phyloP scores from a whole-genome alignment of 2,329 filamentous ascomycete species.

The Dactylellina parvicollis region DNA sequence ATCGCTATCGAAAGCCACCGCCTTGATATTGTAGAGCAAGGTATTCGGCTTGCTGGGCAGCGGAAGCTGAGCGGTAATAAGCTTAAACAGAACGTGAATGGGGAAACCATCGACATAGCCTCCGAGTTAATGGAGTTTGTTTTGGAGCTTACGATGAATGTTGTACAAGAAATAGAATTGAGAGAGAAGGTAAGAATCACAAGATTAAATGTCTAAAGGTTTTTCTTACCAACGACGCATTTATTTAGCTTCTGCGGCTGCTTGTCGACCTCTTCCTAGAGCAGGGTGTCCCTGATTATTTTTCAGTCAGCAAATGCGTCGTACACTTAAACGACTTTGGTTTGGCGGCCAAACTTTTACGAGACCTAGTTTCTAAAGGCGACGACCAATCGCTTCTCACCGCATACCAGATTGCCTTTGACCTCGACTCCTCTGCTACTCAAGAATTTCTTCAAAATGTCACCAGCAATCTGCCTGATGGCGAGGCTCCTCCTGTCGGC shows the following conservation, averaged over 20 bases:
- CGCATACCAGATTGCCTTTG: slow-evolving; percentile 97
- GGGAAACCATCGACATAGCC: slow-evolving; percentile 68
- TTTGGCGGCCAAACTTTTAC: slow-evolving; percentile 86
- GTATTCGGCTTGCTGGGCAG: slow-evolving; percentile 83
- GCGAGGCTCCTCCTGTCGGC: slow-evolving; percentile 53
- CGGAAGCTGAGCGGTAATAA: slow-evolving; percentile 70
- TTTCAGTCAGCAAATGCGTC: slow-evolving; percentile 96
- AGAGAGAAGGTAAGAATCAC: slow-evolving; percentile 70
- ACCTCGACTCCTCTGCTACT: slow-evolving; percentile 97
- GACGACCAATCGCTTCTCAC: slow-evolving; percentile 81
- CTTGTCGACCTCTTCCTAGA: slow-evolving; percentile 93
- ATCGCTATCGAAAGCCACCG: slow-evolving; percentile 96
- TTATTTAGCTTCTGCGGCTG: slow-evolving; percentile 80
- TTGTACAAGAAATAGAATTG: slow-evolving; percentile 91
- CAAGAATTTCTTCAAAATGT: slow-evolving; percentile 96
- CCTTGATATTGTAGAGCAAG: slow-evolving; percentile 82
- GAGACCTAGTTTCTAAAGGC: slow-evolving; percentile 80
- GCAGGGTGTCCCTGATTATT: slow-evolving; percentile 95
- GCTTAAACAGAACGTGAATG: slow-evolving; percentile 70
- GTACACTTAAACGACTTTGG: slow-evolving; percentile 93
- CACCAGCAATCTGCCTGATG: slow-evolving; percentile 56
- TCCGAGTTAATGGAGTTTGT: slow-evolving; percentile 98
- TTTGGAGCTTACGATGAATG: slow-evolving; percentile 94
- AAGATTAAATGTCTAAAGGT: background rate
- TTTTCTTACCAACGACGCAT: background rate